Conservation (phyloP, 768 basidiomycete species). For the Psilocybe sp. region DNA sequence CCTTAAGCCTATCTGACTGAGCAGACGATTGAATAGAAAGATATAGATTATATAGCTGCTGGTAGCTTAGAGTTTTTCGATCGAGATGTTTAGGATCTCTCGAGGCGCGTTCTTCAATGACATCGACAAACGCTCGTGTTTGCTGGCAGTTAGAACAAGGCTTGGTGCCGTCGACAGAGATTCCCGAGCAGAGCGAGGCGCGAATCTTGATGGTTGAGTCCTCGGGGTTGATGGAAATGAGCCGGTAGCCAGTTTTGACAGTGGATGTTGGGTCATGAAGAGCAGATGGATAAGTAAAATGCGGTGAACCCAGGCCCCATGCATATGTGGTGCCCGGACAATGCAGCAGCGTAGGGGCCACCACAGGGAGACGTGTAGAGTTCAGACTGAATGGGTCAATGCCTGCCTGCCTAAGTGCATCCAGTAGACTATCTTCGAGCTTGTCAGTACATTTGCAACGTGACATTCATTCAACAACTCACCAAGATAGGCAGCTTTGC, state of each 20-base stretch:
- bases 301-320: no score
- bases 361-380: no score
- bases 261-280: conserved; percentile 6
- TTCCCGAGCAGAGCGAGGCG: not conserved
- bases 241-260: conserved; percentile 7
- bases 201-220: conserved; percentile 2
- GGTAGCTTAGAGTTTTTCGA: not conserved
- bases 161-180: not conserved
- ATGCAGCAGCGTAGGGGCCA: no score
- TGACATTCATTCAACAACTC: no score
- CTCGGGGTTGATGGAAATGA: conserved; percentile 1
- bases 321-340: no score
- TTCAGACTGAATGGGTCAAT: no score
- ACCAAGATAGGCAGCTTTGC: no score
- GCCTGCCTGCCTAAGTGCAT: no score
- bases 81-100: not conserved
- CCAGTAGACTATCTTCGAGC: no score
- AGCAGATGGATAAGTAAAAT: conserved; percentile 12
- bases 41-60: not conserved
- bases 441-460: no score
- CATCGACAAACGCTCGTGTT: not conserved
- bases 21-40: not conserved
- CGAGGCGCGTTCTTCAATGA: not conserved
- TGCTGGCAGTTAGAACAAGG: conserved; percentile 2
- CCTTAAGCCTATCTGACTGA: not conserved